Evolutionary conservation across 441 rosid species (phyloP).

Genomic region (Euphorbia schlechtendalii): DNA sequence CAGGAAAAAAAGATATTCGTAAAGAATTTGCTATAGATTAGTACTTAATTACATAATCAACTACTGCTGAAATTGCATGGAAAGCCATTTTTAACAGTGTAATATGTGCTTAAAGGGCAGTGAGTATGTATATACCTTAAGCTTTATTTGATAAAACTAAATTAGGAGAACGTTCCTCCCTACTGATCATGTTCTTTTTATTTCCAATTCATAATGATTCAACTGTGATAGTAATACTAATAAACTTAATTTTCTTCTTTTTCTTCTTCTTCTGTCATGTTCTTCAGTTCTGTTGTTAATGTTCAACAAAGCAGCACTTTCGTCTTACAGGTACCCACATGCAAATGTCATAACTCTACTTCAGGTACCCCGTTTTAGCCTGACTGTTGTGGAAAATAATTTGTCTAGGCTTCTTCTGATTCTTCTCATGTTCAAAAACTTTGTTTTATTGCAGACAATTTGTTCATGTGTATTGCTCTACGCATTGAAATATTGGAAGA

Average conservation of each 20-base stretch:
- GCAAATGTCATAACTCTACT: slow-evolving; percentile 80
- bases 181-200: neutral
- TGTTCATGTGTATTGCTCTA: slow-evolving; percentile 52
- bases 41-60: neutral
- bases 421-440: slow-evolving; percentile 2
- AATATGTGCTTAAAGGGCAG: too few relatives aligned
- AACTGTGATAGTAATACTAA: neutral
- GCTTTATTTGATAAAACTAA: neutral
- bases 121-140: neutral
- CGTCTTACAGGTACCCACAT: slow-evolving; percentile 71
- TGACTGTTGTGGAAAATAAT: too few relatives aligned
- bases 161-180: neutral
- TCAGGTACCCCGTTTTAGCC: slow-evolving; percentile 19
- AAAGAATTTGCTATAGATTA: neutral
- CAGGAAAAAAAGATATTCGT: neutral
- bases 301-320: slow-evolving; percentile 98
- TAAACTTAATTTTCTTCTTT: neutral
- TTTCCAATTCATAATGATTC: neutral
- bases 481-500: slow-evolving; percentile 40
- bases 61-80: neutral
- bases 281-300: slow-evolving; percentile 68
- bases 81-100: neutral
- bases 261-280: neutral
- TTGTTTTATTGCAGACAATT: slow-evolving; percentile 30
- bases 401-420: slow-evolving; percentile 4